Conservation (phyloP, 371 early-diverging fungal species). For the Mucor plumbeus region DNA sequence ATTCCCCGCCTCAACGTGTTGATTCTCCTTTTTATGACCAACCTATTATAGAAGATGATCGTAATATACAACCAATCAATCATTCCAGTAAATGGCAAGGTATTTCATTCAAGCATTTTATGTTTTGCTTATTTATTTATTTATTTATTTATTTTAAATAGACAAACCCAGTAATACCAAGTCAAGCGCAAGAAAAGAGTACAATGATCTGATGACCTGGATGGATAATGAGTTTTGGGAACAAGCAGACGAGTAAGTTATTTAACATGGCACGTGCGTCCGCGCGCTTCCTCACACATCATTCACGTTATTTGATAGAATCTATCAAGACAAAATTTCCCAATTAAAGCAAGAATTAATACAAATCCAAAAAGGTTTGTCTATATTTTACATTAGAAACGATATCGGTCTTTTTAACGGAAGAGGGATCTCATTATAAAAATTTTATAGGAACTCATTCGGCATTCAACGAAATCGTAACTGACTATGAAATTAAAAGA, state of each 20-base stretch:
- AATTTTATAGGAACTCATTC: conserved; percentile 44
- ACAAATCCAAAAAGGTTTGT: conserved; percentile 25
- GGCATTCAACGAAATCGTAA: conserved; percentile 43
- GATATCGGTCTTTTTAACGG: conserved; percentile 1
- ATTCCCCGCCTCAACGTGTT: conserved; percentile 5
- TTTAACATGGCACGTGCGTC: conserved; percentile 17
- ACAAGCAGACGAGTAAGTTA: conserved; percentile 49
- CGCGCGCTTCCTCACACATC: neutral
- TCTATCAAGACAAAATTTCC: conserved; percentile 24
- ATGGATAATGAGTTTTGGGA: conserved; percentile 57
- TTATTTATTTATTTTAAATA: neutral
- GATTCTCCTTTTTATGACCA: neutral
- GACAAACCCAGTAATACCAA: conserved; percentile 1
- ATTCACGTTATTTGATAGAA: neutral
- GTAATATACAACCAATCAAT: neutral
- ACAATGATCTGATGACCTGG: conserved; percentile 52
- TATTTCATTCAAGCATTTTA: neutral
- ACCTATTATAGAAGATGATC: neutral
- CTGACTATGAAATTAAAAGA: conserved; percentile 47
- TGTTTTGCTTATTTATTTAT: neutral
- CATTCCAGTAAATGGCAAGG: neutral
- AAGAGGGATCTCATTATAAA: neutral
- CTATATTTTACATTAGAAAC: neutral
- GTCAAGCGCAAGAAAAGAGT: conserved; percentile 25
- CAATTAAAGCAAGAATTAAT: conserved; percentile 35